phyloP scores from a whole-genome alignment of 2,329 filamentous ascomycete species.

The Claviceps capensis region DNA sequence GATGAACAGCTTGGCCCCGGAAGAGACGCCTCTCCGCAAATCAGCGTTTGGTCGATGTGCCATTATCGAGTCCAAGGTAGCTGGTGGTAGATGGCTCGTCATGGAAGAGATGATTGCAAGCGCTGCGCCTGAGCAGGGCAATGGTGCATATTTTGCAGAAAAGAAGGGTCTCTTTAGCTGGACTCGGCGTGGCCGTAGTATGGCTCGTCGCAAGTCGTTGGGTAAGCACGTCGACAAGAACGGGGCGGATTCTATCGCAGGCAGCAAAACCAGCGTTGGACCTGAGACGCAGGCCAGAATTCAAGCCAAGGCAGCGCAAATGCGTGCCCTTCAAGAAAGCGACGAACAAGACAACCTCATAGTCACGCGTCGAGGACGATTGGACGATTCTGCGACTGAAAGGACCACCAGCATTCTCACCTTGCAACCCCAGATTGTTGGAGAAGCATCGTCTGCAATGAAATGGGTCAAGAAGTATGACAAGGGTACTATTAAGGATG shows the following conservation, averaged over 20 bases:
- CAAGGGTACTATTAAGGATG: slow-evolving; percentile 69
- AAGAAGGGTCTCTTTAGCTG: slow-evolving; percentile 93
- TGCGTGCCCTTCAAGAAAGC: slow-evolving; percentile 59
- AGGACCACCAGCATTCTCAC: slow-evolving; percentile 90
- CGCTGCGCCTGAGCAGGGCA: slow-evolving; percentile 70
- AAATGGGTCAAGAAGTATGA: slow-evolving; percentile 96
- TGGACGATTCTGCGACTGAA: slow-evolving; percentile 41
- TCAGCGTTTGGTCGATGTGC: slow-evolving; percentile 89
- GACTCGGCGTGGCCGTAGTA: slow-evolving; percentile 51
- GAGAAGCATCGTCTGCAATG: slow-evolving; percentile 82
- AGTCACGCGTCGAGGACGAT: slow-evolving; percentile 36
- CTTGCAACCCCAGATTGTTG: slow-evolving; percentile 70
- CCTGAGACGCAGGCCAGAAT: slow-evolving; percentile 89
- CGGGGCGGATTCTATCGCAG: slow-evolving; percentile 24
- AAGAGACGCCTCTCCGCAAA: slow-evolving; percentile 76
- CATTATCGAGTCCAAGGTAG: slow-evolving; percentile 76
- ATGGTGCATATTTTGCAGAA: slow-evolving; percentile 81
- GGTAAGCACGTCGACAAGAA: slow-evolving; percentile 43
- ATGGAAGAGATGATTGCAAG: slow-evolving; percentile 96
- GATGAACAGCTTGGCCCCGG: slow-evolving; percentile 89
- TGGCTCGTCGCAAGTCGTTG: slow-evolving; percentile 56
- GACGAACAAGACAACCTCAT: slow-evolving; percentile 31
- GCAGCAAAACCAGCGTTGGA: slow-evolving; percentile 72
- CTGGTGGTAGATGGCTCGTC: slow-evolving; percentile 74
- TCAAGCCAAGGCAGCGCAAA: slow-evolving; percentile 73